Evolutionary conservation across 2,329 filamentous ascomycete genomes (phyloP), one percentile per base, ranked within the genome.

Genomic region (Cyclaneusma minus): DNA sequence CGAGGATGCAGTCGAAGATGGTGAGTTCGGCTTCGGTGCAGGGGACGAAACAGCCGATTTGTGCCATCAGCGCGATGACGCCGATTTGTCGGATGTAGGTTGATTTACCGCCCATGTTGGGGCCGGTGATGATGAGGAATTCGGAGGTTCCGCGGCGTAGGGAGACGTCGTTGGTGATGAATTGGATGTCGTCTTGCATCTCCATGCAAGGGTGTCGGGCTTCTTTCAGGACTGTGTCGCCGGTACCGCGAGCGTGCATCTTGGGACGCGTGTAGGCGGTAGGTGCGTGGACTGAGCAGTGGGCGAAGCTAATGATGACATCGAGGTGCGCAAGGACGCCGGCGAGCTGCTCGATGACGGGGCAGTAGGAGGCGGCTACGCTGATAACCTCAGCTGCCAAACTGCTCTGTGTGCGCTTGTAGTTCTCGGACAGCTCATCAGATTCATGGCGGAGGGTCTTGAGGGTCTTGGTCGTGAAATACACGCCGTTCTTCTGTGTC

Each of bases 31-130:
- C 89, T 47, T 83, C 75, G 3, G 75, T 60, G 43, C 85, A 94
- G 1, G 89, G 89, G 0, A 98, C 91, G 44, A 95, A 98, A 52
- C 84, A 93, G 29, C 89, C 89, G 12, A 92, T 73, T 49, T 98
- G 89, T 1, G 89, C 89, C 84, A 98, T 92, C 18, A 98, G 66
- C 1, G 89, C 87, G 33, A 98, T 89, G 28, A 94, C 89, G 16
- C 87, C 89, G 13, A 93, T 91, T 50, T 95, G 89, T 11, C 91
- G 79, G 45, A 98, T 98, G 49, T 94, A 98, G 0, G 87, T 98
- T 6, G 83, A 93, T 56, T 98, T 98, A 41, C 89, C 89, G 40
- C 89, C 91, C 89, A 98, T 98, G 54, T 98, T 98, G 26, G 89
- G 89, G 0, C 89, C 89, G 0, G 87, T 95, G 48, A 95, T 94